These are phyloP conservation scores for Psilocybe sp. DNA, from an alignment of 768 basidiomycete species.

Conservation along the genomic window DNA sequence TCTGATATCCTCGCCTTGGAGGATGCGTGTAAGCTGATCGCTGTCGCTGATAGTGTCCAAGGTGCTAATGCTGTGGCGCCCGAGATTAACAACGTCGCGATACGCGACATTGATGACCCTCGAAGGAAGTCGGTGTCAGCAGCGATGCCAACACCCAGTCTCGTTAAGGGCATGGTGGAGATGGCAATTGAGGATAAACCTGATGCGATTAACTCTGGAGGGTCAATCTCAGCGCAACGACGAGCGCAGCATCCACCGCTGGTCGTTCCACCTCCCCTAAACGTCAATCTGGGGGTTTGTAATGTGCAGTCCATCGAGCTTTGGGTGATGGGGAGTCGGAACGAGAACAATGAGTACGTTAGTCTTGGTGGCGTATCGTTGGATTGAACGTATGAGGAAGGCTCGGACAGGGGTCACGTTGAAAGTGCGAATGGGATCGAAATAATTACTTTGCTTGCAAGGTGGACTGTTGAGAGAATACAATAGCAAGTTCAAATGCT, in stretches of 20 bases:
- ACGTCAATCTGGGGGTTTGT: slow-evolving; percentile 53
- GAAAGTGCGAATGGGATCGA: too few relatives aligned
- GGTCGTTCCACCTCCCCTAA: slow-evolving; percentile 17
- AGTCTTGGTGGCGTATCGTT: slow-evolving; percentile 36
- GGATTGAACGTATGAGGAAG: too few relatives aligned
- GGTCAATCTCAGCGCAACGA: background rate
- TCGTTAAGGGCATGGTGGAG: background rate
- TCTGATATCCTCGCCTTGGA: slow-evolving; percentile 28
- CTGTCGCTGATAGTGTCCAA: background rate
- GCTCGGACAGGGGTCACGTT: too few relatives aligned
- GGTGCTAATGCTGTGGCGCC: background rate
- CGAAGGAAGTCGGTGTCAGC: too few relatives aligned
- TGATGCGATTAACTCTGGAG: background rate
- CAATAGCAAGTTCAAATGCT: too few relatives aligned
- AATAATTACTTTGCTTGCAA: too few relatives aligned
- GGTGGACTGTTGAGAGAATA: too few relatives aligned
- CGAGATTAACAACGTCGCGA: too few relatives aligned
- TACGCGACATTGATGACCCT: too few relatives aligned
- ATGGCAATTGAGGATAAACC: background rate
- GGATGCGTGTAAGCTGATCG: slow-evolving; percentile 2
- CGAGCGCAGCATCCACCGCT: slow-evolving; percentile 1
- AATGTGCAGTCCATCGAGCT: slow-evolving; percentile 56
- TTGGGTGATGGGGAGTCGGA: slow-evolving; percentile 71
- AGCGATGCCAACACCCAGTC: too few relatives aligned
- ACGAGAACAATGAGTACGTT: slow-evolving; percentile 60